These are phyloP conservation scores for Camellia lanceoleosa DNA, from an alignment of 148 eudicot genomes.

Conservation along the genomic window DNA sequence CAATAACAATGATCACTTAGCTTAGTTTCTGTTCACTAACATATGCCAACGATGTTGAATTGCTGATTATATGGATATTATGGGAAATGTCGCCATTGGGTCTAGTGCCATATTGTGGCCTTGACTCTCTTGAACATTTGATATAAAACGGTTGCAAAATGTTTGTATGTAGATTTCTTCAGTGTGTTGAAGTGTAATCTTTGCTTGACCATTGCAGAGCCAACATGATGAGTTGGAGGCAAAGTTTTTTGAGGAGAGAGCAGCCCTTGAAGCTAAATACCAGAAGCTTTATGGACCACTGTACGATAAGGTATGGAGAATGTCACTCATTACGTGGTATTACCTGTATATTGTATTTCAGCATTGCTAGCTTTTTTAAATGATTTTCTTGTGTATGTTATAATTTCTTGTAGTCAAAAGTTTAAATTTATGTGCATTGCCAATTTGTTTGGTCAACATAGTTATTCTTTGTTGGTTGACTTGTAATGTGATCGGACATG, in stretches of 20 bases:
- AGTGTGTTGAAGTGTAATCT: constrained; percentile 3
- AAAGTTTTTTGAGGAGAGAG: constrained; percentile 84
- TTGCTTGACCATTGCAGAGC: constrained; percentile 36
- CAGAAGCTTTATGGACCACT: constrained; percentile 86
- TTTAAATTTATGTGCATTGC: not conserved
- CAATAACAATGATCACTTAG: too few relatives aligned
- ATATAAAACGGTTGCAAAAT: too few relatives aligned
- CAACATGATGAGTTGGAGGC: constrained; percentile 88
- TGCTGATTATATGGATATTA: not conserved
- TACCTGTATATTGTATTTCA: not conserved
- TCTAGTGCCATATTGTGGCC: not conserved
- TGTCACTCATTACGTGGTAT: not conserved
- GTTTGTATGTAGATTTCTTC: not conserved
- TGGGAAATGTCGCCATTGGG: not conserved
- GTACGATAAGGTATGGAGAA: constrained; percentile 51
- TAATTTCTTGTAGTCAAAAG: not conserved
- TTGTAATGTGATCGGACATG: not conserved
- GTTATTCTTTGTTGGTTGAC: not conserved
- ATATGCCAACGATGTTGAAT: not conserved
- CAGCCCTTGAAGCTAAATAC: constrained; percentile 87
- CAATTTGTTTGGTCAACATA: not conserved
- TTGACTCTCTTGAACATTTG: not conserved
- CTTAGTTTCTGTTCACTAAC: not conserved
- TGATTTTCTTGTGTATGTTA: not conserved
- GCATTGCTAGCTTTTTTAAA: not conserved